Evolutionary conservation across 192 early-diverging fungal genomes (phyloP).

Genomic region (Funneliformis geosporum): DNA sequence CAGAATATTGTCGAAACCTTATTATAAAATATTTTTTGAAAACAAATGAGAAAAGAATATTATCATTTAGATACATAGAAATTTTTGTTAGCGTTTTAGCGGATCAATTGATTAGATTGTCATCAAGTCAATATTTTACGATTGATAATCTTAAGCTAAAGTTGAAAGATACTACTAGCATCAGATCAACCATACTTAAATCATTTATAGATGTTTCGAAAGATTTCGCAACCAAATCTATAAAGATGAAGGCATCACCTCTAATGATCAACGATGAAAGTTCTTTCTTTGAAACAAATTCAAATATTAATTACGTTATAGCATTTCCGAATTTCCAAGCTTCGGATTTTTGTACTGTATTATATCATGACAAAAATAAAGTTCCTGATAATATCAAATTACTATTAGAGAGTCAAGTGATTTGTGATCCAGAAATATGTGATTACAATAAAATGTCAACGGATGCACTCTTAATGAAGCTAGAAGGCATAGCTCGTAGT

Average conservation of each 20-base stretch:
- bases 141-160: conserved; percentile 2
- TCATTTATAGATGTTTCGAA: conserved; percentile 16
- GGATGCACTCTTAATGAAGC: neutral
- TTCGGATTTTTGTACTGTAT: neutral
- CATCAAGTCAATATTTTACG: conserved; percentile 12
- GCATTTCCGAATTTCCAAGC: conserved; percentile 13
- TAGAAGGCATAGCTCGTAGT: conserved; percentile 22
- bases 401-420: neutral
- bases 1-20: neutral
- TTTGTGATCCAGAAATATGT: neutral
- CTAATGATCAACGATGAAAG: neutral
- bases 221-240: conserved; percentile 8
- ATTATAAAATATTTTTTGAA: conserved; percentile 18
- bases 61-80: conserved; percentile 17
- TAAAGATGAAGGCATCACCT: neutral
- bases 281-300: neutral
- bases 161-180: neutral
- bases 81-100: conserved; percentile 24
- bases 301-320: conserved; percentile 3
- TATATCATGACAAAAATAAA: conserved; percentile 24
- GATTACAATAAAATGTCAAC: conserved; percentile 4
- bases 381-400: conserved; percentile 5
- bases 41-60: neutral
- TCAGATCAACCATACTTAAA: conserved; percentile 20
- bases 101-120: conserved; percentile 26